Evolutionary conservation across 345 rosid genomes (phyloP).

Genomic region (Linum tenue): DNA sequence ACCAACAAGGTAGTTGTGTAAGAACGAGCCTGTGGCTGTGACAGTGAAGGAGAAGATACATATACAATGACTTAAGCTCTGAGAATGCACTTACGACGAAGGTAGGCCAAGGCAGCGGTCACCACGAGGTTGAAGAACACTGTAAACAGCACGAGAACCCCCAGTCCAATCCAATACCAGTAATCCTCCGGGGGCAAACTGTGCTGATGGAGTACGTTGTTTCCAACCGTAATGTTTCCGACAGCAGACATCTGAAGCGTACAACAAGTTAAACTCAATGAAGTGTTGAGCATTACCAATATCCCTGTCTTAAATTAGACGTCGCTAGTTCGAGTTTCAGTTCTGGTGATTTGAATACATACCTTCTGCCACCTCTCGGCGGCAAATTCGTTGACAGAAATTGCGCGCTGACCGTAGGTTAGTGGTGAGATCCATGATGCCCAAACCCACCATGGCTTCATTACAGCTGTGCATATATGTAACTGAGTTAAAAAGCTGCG

Average conservation of each 20-base stretch:
- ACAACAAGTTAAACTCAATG: background rate
- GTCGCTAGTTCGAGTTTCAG: background rate
- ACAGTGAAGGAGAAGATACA: no score
- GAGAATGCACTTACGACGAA: conserved; percentile 42
- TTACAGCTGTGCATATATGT: conserved; percentile 38
- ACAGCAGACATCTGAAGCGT: conserved; percentile 27
- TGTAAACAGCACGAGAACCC: conserved; percentile 48
- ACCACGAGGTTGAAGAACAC: conserved; percentile 54
- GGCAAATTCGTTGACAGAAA: conserved; percentile 56
- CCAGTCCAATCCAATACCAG: conserved; percentile 56
- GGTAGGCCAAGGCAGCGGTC: conserved; percentile 54
- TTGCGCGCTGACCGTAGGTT: conserved; percentile 60
- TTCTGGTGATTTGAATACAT: background rate
- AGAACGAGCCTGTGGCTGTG: no score
- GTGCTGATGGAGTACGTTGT: conserved; percentile 40
- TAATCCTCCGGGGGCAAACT: conserved; percentile 47
- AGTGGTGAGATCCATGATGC: conserved; percentile 67
- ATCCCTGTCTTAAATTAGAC: background rate
- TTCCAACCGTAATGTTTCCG: conserved; percentile 40
- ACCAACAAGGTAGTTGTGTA: background rate
- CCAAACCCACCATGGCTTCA: conserved; percentile 75
- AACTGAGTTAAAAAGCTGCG: background rate
- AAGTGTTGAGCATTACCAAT: background rate
- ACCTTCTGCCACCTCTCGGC: conserved; percentile 76
- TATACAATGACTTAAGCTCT: background rate